Evolutionary conservation across 306 rosid genomes (phyloP).

Genomic region (Canavalia gladiata): DNA sequence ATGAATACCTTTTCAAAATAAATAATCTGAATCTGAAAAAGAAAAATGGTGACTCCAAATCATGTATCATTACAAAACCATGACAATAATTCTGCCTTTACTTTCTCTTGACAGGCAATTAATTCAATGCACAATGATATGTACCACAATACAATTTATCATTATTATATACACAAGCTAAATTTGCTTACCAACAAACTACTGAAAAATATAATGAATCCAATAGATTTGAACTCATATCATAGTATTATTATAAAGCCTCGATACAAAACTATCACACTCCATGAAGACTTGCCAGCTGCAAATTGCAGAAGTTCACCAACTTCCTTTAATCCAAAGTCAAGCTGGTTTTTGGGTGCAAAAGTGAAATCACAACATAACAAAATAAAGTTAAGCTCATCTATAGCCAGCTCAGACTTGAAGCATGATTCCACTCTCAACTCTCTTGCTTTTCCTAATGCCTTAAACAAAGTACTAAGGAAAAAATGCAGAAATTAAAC

Average conservation of each 20-base stretch:
- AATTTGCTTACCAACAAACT: neutral
- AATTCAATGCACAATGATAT: neutral
- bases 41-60: neutral
- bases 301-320: slow-evolving; percentile 18
- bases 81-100: neutral
- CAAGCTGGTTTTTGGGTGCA: slow-evolving; percentile 28
- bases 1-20: slow-evolving; percentile 24
- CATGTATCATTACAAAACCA: neutral
- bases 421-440: slow-evolving; percentile 9
- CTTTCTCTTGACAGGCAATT: slow-evolving; percentile 19
- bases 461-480: slow-evolving; percentile 1
- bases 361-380: neutral
- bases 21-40: neutral
- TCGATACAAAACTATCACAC: neutral
- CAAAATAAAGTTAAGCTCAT: neutral
- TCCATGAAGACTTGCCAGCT: slow-evolving; percentile 24
- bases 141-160: neutral
- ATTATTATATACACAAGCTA: slow-evolving; percentile 19
- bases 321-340: slow-evolving; percentile 12
- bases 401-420: neutral
- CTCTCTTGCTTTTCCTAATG: neutral
- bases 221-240: neutral
- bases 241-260: neutral
- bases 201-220: neutral
- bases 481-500: slow-evolving; percentile 12